Base-by-base conservation (phyloP, 352 stramenopile genomes). In the Globisporangium spinosum region DNA sequence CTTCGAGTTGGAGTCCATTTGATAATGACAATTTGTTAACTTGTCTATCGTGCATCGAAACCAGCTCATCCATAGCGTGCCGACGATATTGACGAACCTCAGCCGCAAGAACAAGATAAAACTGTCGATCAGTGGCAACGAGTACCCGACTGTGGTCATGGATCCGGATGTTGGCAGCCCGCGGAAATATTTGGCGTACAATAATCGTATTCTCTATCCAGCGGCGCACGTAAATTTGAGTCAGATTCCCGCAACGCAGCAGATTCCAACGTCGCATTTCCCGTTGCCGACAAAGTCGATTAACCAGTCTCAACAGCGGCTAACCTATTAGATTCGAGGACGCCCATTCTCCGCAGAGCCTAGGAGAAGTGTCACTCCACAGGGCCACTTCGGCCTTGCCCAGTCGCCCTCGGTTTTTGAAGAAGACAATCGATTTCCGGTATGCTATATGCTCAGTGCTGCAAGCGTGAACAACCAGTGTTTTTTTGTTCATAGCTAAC, bases 31-130 rank as follows among this genome's bases (percentile, higher is more conserved):
- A 43, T 8, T n/a, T 23, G 9, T 25, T 29, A 17, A 23, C 29
- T 20, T 25, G 38, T 34, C 29, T 45, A 54, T 60, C 27, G 8
- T 32, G 15, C 27, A 17, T 43, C 9, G 29, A 1, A 9, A 53
- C 34, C n/a, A 89, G 83, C 70, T 91, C 13, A 86, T 91, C 20
- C 70, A 85, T 45, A 75, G 69, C 13, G 77, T 88, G 4, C 74
- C 80, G 20, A 82, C 79, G 27, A 76, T 90, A 49, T 56, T 90
- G 17, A 76, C 74, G 1, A 87, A 65, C 57, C 61, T 90, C 47
- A 87, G 70, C 51, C 68, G 69, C 34, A 78, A 79, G 60, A 64
- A 68, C 47, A 83, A 75, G 43, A 32, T 40, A 2, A 64, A 64
- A 0, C 47, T 74, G 3, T 55, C 60, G 2, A 35, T 58, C n/a